Evolutionary conservation across 2,329 filamentous ascomycete species (phyloP), one percentile per base, ranked within the genome.

Genomic region (Neonectria punicea): DNA sequence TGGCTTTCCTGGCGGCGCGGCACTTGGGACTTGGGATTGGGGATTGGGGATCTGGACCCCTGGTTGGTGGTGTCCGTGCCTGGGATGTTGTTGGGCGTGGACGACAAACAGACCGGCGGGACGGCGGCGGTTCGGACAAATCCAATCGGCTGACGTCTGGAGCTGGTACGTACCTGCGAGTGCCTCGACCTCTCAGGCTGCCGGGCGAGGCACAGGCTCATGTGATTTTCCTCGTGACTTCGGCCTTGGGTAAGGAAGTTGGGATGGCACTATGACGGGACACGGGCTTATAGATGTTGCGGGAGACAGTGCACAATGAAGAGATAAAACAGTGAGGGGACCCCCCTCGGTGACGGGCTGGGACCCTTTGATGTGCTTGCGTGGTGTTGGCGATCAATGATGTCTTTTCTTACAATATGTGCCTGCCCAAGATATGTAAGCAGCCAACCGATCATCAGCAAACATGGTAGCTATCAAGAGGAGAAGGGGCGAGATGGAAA

Each of bases 61-160:
- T 39, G 34, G 34, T 36, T 36, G 34, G 34, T 53, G 22, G 7
- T 47, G 47, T 51, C 47, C 28, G 28, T 51, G 49, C 30, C 47
- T 58, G 10, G 46, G 53, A 58, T 58, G 66, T 65, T 63, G 49
- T 49, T 54, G 32, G 58, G 54, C 41, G 39, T 43, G 39, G 8
- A 43, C 39, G 39, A 7, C n/a, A 18, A 4, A n/a, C 39, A 18
- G 9, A 41, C 25, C 25, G 25, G 25, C 25, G 25, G 25, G 25
- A 25, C n/a, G 39, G 39, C 39, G 9, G n/a, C n/a, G 39, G 39
- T 20, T 64, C 22, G 61, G 58, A 50, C 57, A 60, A 62, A 69
- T 39, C 36, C 36, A 16, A 39, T 69, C 67, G 67, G 66, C 67
- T 69, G 66, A 67, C 61, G 58, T 55, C 44, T 34, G 63, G 36